Evolutionary conservation across 768 basidiomycete species (phyloP), one percentile per base, ranked within the genome.

Genomic region (Leccinum ochraceum): DNA sequence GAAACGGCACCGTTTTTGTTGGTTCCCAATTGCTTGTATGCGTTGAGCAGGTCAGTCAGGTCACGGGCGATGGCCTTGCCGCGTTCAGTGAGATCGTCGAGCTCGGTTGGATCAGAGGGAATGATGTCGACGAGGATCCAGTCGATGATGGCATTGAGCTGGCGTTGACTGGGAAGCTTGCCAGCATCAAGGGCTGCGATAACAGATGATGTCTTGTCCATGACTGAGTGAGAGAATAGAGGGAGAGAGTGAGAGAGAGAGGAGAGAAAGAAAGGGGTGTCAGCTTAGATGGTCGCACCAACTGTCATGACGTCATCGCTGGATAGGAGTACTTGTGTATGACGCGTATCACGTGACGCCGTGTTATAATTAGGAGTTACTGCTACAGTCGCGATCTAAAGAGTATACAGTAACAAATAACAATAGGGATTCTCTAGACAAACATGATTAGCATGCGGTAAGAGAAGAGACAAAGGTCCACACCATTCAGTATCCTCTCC

Each of bases 171-270:
- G 17, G 89, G 89, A 4, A 89, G 75, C 68, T 91, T 91, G 22
- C 87, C 87, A 17, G 88, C 87, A 62, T 85, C 81, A 66, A 90
- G 73, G 8, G 89, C 89, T 52, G 86, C 89, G 59, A 87, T 69
- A 26, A 89, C 66, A 39, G 86, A 85, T 17, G 86, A 78, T 53
- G 81, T 61, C 75, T 82, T 84, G 59, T 91, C 86, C 88, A 90
- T 90, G 60, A n/a, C 54, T 9, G 34, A 39, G 54, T 53, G 42
- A 44, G n/a, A 14, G 8, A 3, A 51, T 13, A 6, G 6, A 7
- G 1, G n/a, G 17, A 17, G 42, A 55, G 17, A 54, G 34, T 13
- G 7, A 11, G 4, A 30, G 30, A 22, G 4, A 24, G 4, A 24
- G n/a, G 3, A n/a, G 16, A 36, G n/a, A 34, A 50, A 39, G 36